Evolutionary conservation across 805 yeast species (phyloP), one percentile per base, ranked within the genome.

Genomic region (Wickerhamomyces rabaulensis): DNA sequence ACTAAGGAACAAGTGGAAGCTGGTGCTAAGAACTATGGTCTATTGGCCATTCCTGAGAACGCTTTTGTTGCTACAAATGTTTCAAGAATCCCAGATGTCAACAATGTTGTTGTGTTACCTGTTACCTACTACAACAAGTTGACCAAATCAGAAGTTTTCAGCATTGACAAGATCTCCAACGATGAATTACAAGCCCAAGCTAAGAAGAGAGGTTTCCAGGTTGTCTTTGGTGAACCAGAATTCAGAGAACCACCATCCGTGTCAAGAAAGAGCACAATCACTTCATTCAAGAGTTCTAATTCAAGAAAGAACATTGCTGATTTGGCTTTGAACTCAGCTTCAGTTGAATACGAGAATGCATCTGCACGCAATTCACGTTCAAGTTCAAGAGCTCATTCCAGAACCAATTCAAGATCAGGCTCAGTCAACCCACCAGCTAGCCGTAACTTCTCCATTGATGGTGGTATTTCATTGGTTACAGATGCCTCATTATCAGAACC

Each of bases 401-500:
- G 42, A 5, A 33, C 52, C 4, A 15, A 29, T 6, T 51, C 56
- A 2, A 49, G 56, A 45, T 44, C 50, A 6, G 54, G 52, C 26
- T 55, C 55, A 3, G 48, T 40, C 20, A 48, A 43, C 22, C 54
- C 49, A 13, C 52, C 44, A 6, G 43, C 48, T 27, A 42, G 42
- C 21, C 61, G 60, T 40, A 56, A 55, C 29, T 39, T 51, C 12
- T 64, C 70, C 8, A 50, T 66, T 41, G 64, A 61, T 45, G 70
- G 71, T 38, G 69, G 66, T 9, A 46, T 68, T 7, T 68, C 68
- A 21, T 53, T 63, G 49, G 68, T 80, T 46, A 83, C 90, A 0
- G 73, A 76, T 58, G 82, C 81, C 8, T 82, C 89, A 0, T 67
- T 80, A 42, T 79, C 84, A 1, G 87, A 82, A 53, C 78, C 79